A percentile compares a stretch with the other conserved stretches of the same genome.
These are phyloP conservation scores for Chrysoporthe austroafricana DNA, from an alignment of 2,329 filamentous ascomycete genomes.

Conservation along the genomic window DNA sequence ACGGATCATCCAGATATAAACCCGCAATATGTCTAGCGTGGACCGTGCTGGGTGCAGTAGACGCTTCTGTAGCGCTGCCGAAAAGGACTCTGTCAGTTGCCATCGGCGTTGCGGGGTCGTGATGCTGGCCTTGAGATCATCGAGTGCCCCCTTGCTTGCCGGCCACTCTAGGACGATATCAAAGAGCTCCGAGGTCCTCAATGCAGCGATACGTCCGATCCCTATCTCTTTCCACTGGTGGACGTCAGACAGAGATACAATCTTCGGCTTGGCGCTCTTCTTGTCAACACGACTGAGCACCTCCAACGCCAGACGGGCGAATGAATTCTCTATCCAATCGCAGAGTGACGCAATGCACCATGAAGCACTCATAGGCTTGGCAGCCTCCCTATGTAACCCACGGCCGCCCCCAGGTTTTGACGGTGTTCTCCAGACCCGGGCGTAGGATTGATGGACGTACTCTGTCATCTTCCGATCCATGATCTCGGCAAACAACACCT, in stretches of 20 bases:
- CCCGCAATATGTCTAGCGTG: constrained; percentile 74
- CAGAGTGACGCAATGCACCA: constrained; percentile 63
- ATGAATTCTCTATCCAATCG: constrained; percentile 70
- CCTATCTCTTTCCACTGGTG: constrained; percentile 74
- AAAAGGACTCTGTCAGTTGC: constrained; percentile 72
- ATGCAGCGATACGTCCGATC: constrained; percentile 67
- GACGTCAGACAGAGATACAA: constrained; percentile 58
- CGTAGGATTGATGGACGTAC: constrained; percentile 65
- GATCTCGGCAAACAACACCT: constrained; percentile 72
- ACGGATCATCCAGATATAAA: constrained; percentile 79
- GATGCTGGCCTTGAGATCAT: constrained; percentile 73
- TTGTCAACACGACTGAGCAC: constrained; percentile 55
- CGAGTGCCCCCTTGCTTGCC: constrained; percentile 68
- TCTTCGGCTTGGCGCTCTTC: constrained; percentile 38
- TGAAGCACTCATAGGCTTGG: constrained; percentile 42
- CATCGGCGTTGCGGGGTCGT: constrained; percentile 70
- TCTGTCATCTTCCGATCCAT: constrained; percentile 68
- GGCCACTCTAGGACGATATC: constrained; percentile 81
- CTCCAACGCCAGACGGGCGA: constrained; percentile 66
- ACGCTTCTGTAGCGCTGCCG: constrained; percentile 64
- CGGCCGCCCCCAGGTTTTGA: constrained; percentile 30
- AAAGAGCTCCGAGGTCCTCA: constrained; percentile 74
- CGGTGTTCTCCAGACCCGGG: constrained; percentile 62
- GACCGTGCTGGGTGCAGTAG: constrained; percentile 77
- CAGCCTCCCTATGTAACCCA: constrained; percentile 27